Conservation (phyloP, 2,329 filamentous ascomycete genomes). For the Aspergillus flavus region DNA sequence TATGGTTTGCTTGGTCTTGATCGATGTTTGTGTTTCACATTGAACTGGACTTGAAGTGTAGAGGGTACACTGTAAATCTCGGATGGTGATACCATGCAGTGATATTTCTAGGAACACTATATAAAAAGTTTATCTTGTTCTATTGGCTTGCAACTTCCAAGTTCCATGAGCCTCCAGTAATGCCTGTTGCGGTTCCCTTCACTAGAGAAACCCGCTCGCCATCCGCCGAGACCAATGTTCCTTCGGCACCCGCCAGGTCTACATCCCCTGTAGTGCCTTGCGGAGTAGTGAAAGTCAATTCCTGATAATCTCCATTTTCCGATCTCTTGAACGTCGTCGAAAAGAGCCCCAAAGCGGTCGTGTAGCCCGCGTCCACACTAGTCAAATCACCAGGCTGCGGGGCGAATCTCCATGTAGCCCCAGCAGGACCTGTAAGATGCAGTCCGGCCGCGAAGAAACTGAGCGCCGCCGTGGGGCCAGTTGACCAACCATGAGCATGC, state of each 20-base stretch:
- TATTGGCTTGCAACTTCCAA: background rate
- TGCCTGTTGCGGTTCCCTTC: background rate
- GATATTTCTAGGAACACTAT: background rate
- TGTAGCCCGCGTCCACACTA: conserved; percentile 41
- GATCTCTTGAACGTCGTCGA: conserved; percentile 11
- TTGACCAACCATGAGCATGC: conserved; percentile 56
- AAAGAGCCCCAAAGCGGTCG: conserved; percentile 41
- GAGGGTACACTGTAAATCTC: background rate
- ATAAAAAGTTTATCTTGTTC: background rate
- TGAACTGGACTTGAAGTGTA: background rate
- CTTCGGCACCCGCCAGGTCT: background rate
- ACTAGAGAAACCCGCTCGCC: background rate
- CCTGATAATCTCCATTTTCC: background rate
- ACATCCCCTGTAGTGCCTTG: conserved; percentile 6
- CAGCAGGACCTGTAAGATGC: conserved; percentile 40
- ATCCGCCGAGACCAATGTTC: background rate
- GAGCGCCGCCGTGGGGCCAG: conserved; percentile 50
- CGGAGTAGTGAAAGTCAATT: conserved; percentile 11
- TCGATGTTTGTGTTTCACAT: no score
- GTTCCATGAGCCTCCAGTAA: background rate
- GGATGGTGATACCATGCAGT: background rate
- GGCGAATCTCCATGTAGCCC: conserved; percentile 39
- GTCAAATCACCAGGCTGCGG: conserved; percentile 41
- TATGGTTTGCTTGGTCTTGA: no score
- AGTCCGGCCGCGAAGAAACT: conserved; percentile 48